Evolutionary conservation across 768 basidiomycete species (phyloP).

Genomic region (Tylopilus intermedius): DNA sequence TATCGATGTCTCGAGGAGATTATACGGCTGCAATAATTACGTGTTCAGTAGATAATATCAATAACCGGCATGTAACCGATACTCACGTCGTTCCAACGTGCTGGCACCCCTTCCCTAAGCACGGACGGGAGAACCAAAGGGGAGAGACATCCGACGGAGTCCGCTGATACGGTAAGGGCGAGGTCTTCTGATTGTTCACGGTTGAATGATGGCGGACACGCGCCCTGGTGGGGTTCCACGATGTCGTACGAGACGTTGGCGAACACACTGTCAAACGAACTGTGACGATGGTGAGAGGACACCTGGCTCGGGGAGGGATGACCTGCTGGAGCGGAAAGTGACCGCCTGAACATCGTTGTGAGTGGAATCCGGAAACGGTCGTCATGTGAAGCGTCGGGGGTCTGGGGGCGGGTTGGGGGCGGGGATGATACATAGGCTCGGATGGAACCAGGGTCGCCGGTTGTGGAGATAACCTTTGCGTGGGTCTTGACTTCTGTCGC

Average conservation of each 20-base stretch:
- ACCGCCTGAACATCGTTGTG: slow-evolving; percentile 63
- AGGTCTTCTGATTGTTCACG: slow-evolving; percentile 24
- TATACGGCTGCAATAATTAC: slow-evolving; percentile 29
- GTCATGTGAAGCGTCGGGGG: slow-evolving; percentile 24
- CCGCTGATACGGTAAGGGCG: slow-evolving; percentile 17
- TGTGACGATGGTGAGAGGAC: slow-evolving; percentile 18
- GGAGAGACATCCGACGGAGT: slow-evolving; percentile 26
- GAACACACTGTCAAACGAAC: slow-evolving; percentile 28
- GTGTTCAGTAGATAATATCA: slow-evolving; percentile 8
- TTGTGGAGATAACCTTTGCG: slow-evolving; percentile 1
- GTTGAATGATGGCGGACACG: slow-evolving; percentile 9
- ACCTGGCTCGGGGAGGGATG: slow-evolving; percentile 13
- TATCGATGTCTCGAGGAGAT: slow-evolving; percentile 31
- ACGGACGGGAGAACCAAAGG: slow-evolving; percentile 30
- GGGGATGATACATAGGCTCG: neutral
- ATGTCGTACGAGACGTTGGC: slow-evolving; percentile 30
- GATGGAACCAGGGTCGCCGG: neutral
- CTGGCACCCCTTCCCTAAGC: slow-evolving; percentile 26
- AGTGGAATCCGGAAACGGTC: slow-evolving; percentile 45
- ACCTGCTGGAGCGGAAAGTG: slow-evolving; percentile 51
- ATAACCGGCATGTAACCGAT: slow-evolving; percentile 10
- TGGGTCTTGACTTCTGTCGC: slow-evolving; percentile 11
- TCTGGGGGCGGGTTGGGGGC: slow-evolving; percentile 24
- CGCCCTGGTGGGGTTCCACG: slow-evolving; percentile 15
- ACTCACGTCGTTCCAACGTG: slow-evolving; percentile 34